These are phyloP conservation scores for Penicillium digitatum DNA, from an alignment of 2,329 filamentous ascomycete species.

Conservation along the genomic window DNA sequence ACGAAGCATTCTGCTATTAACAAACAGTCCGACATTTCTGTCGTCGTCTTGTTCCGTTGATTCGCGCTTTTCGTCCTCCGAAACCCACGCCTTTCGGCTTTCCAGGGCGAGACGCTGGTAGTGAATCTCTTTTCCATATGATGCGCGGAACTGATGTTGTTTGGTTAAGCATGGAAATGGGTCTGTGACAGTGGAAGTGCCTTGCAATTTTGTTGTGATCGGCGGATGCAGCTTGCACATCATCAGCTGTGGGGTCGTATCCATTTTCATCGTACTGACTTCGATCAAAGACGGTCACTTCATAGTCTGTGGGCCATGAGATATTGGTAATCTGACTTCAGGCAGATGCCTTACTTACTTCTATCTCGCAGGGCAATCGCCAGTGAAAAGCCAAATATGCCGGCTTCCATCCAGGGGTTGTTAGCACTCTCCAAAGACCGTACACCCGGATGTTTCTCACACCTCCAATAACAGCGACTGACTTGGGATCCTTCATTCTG, in stretches of 20 bases:
- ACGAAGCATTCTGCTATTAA: slow-evolving; percentile 18
- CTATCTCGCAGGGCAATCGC: slow-evolving; percentile 14
- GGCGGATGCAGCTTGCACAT: slow-evolving; percentile 17
- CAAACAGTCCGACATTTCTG: slow-evolving; percentile 12
- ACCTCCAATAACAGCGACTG: slow-evolving; percentile 17
- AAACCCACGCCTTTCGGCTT: slow-evolving; percentile 10
- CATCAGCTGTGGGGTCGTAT: slow-evolving; percentile 11
- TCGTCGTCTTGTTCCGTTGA: background rate
- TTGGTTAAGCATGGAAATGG: background rate
- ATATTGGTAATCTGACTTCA: background rate
- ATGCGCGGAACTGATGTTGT: slow-evolving; percentile 13
- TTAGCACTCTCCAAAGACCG: background rate
- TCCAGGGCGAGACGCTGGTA: slow-evolving; percentile 19
- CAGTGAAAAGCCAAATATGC: slow-evolving; percentile 17
- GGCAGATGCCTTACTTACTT: background rate
- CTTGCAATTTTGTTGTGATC: slow-evolving; percentile 20
- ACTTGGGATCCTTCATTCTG: slow-evolving; percentile 9
- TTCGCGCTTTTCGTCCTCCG: slow-evolving; percentile 14
- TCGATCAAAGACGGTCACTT: slow-evolving; percentile 16
- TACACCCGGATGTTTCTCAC: background rate
- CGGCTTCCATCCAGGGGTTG: background rate
- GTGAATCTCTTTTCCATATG: slow-evolving; percentile 15
- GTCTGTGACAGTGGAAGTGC: background rate
- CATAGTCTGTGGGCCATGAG: background rate
- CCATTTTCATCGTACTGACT: slow-evolving; percentile 12